Base-by-base conservation (phyloP, 805 yeast genomes). In the Spathaspora girioi region DNA sequence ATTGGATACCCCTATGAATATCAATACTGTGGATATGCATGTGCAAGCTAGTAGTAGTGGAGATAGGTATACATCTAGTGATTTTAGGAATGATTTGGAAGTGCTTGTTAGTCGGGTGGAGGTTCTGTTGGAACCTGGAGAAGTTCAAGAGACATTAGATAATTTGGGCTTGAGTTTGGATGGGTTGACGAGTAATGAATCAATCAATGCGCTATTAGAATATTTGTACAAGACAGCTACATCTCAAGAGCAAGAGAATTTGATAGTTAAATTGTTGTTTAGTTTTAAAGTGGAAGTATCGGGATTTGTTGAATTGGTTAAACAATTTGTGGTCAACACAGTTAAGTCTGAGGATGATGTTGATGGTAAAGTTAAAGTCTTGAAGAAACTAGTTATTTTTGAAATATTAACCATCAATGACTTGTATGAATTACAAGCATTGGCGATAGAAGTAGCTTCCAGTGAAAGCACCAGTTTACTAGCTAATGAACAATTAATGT, bases 1-100 rank as follows among this genome's bases (percentile, higher is more conserved):
- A 2, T 60, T 58, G 3, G 76, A 70, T 8, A 67, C 76, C 1
- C 77, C 77, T 0, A 59, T 72, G 65, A 67, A 63, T 38, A 62
- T 69, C 2, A 62, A 56, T 45, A 56, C 61, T 0, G 61, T 56
- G 2, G 60, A 59, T 23, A 12, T 23, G 5, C 15, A 35, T 14
- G 7, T 12, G 40, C 11, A 9, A 8, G 41, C 19, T 18, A 44
- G 17, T 20, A 18, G 23, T 19, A 12, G 38, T 12, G 7, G n/a
- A 12, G 50, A 49, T 5, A 35, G 49, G 26, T 53, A 53, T 38
- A 45, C 54, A 2, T 47, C 54, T 5, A 60, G 57, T 12, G 62
- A 59, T 9, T 71, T 73, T 49, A 58, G 62, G 31, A 55, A 55
- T 14, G 72, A 69, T 42, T 58, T 72, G 38, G 63, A 64, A 18